These are phyloP conservation scores for Colletotrichum sp. DNA, from an alignment of 2,329 filamentous ascomycete genomes.

Conservation along the genomic window DNA sequence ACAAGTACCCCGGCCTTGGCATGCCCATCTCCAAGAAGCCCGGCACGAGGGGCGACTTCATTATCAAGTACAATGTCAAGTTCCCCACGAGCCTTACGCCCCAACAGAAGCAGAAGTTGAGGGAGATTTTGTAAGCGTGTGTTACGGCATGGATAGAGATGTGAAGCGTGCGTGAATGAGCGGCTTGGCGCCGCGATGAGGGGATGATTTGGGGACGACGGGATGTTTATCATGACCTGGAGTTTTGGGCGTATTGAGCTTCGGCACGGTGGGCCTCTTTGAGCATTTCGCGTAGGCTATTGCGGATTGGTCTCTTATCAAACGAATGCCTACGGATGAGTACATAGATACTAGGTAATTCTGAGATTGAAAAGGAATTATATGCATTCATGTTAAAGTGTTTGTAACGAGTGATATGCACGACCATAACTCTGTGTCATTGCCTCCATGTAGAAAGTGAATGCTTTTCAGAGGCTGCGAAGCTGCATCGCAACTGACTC, in stretches of 20 bases:
- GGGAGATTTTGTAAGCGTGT: conserved; percentile 70
- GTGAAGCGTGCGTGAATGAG: not conserved
- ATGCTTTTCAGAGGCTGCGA: not conserved
- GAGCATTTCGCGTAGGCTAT: conserved; percentile 3
- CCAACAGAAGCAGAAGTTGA: conserved; percentile 80
- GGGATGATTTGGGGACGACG: not conserved
- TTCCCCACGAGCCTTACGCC: conserved; percentile 82
- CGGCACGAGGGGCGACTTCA: conserved; percentile 81
- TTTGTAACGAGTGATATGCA: not conserved
- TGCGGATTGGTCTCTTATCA: not conserved
- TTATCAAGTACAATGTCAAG: conserved; percentile 90
- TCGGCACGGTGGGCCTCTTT: not conserved
- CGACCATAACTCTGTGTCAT: not conserved
- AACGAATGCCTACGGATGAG: not conserved
- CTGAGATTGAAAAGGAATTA: not conserved
- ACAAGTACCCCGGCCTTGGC: conserved; percentile 82
- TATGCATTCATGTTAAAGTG: not conserved
- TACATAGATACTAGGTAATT: conserved; percentile 12
- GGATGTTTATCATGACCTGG: conserved; percentile 9
- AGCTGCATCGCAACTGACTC: not conserved
- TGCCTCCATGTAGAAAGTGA: not conserved
- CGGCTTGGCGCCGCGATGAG: not conserved
- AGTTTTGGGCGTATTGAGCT: not conserved
- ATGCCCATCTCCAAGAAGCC: conserved; percentile 97
- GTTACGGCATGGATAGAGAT: not conserved